Percentiles rank a stretch among this genome's conserved stretches.
Evolutionary conservation across 1,284 basidiomycete species (phyloP).

Genomic region (Bondarzewia mesenterica): DNA sequence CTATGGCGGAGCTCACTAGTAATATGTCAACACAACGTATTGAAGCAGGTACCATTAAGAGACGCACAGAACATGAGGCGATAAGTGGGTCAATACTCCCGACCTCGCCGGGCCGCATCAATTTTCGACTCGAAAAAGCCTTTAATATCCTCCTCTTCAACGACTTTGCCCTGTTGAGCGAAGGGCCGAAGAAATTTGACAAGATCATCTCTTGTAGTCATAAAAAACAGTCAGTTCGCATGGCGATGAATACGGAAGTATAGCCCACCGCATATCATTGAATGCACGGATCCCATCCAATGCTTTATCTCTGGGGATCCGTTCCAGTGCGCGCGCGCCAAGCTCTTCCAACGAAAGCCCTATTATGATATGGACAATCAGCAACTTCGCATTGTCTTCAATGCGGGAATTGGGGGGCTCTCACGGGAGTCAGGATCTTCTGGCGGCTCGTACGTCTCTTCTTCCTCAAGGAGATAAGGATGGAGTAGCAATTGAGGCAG

Average conservation of each 20-base stretch:
- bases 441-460: constrained; percentile 75
- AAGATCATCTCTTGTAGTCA: constrained; percentile 52
- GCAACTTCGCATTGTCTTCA: background rate
- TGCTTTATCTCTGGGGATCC: constrained; percentile 64
- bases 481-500: constrained; percentile 38
- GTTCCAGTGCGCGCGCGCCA: constrained; percentile 64
- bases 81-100: background rate
- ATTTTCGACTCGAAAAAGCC: constrained; percentile 51
- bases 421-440: constrained; percentile 74
- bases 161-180: constrained; percentile 68
- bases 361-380: constrained; percentile 16
- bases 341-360: constrained; percentile 71
- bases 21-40: no score
- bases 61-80: background rate
- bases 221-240: background rate
- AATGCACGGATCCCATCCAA: constrained; percentile 76
- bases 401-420: constrained; percentile 7
- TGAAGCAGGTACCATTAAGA: no score
- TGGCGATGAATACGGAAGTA: no score
- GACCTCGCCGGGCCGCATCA: constrained; percentile 3
- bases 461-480: constrained; percentile 62
- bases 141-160: constrained; percentile 63
- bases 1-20: background rate
- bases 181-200: constrained; percentile 68
- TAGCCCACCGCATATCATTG: constrained; percentile 68